These are phyloP conservation scores for Diospyros kaki DNA, from an alignment of 148 eudicot genomes.

Conservation along the genomic window DNA sequence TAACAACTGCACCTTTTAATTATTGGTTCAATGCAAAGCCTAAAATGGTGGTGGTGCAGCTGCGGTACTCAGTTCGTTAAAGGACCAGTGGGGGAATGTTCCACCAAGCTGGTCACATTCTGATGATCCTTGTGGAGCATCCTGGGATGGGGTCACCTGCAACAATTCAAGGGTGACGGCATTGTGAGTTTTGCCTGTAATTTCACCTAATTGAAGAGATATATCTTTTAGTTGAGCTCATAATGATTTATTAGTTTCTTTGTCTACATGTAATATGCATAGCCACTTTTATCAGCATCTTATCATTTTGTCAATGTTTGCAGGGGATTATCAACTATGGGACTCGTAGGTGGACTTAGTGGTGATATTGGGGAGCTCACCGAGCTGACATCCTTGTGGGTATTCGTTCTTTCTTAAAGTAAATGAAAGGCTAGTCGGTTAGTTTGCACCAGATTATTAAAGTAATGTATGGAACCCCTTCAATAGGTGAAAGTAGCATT, in stretches of 20 bases:
- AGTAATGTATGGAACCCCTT: background rate
- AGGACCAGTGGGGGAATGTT: slow-evolving; percentile 59
- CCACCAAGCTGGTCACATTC: slow-evolving; percentile 83
- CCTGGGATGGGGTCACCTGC: slow-evolving; percentile 89
- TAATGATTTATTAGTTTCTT: background rate
- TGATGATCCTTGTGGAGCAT: slow-evolving; percentile 68
- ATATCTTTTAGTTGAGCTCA: background rate
- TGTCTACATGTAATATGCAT: background rate
- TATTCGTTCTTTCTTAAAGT: slow-evolving; percentile 12
- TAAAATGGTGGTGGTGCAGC: slow-evolving; percentile 33
- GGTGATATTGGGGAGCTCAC: slow-evolving; percentile 86
- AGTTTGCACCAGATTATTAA: background rate
- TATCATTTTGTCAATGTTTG: slow-evolving; percentile 3
- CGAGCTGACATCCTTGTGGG: slow-evolving; percentile 70
- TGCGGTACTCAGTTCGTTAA: slow-evolving; percentile 58
- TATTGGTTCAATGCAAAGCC: background rate
- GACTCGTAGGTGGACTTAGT: slow-evolving; percentile 58
- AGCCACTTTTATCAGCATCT: background rate
- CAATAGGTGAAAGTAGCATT: background rate
- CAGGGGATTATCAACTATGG: slow-evolving; percentile 87
- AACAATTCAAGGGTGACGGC: slow-evolving; percentile 61
- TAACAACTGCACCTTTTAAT: background rate
- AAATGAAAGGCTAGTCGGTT: background rate
- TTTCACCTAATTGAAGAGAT: background rate
- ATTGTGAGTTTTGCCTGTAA: slow-evolving; percentile 40